Percentiles rank a stretch among this genome's conserved stretches.
phyloP scores from a whole-genome alignment of 306 rosid species.

The Cercis canadensis region DNA sequence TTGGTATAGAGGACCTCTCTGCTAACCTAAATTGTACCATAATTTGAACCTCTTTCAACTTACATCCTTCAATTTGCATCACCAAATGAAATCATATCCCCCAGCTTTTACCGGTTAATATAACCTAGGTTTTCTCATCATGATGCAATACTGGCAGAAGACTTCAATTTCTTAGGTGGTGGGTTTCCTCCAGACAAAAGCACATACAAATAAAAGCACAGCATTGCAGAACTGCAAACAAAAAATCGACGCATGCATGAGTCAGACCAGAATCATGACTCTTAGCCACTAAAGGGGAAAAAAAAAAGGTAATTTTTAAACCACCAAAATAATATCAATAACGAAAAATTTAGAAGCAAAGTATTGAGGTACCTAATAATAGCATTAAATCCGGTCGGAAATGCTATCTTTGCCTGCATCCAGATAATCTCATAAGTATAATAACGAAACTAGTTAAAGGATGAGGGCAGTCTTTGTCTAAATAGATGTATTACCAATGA shows the following conservation, averaged over 20 bases:
- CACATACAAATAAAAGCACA: slow-evolving; percentile 84
- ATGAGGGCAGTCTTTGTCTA: slow-evolving; percentile 11
- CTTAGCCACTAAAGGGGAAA: slow-evolving; percentile 6
- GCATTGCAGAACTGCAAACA: slow-evolving; percentile 83
- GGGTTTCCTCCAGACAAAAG: slow-evolving; percentile 87
- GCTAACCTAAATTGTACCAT: slow-evolving; percentile 30
- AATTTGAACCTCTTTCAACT: slow-evolving; percentile 27
- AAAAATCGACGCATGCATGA: background rate
- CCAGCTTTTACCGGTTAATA: slow-evolving; percentile 25
- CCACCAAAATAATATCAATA: slow-evolving; percentile 25
- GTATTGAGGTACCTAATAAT: slow-evolving; percentile 58
- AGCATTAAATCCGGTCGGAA: slow-evolving; percentile 73
- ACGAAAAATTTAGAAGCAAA: slow-evolving; percentile 2
- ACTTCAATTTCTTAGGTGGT: slow-evolving; percentile 86
- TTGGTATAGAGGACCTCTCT: slow-evolving; percentile 27
- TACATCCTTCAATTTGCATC: slow-evolving; percentile 31
- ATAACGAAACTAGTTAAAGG: slow-evolving; percentile 10
- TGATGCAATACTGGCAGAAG: slow-evolving; percentile 56
- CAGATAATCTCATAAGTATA: slow-evolving; percentile 20
- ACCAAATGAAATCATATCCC: slow-evolving; percentile 31
- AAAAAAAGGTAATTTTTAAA: slow-evolving; percentile 26
- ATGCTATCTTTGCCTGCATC: slow-evolving; percentile 76
- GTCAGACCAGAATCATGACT: slow-evolving; percentile 23
- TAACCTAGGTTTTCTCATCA: slow-evolving; percentile 44
- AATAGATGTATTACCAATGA: slow-evolving; percentile 56